Conservation (phyloP, 441 rosid species). For the Iberis amara region DNA sequence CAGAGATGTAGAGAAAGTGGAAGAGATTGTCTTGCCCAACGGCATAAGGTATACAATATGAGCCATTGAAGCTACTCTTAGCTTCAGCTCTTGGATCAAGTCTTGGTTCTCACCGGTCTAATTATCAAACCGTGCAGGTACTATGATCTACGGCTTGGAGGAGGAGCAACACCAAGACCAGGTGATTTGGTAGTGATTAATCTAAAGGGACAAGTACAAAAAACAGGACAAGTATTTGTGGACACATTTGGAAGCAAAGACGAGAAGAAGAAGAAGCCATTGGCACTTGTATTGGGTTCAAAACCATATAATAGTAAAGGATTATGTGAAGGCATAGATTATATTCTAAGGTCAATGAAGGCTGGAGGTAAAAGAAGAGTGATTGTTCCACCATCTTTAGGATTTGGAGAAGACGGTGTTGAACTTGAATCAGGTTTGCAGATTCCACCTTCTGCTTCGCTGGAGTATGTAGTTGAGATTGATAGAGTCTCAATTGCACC, state of each 20-base stretch:
- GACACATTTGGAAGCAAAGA: conserved; percentile 48
- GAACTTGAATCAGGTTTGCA: conserved; percentile 55
- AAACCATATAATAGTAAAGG: conserved; percentile 75
- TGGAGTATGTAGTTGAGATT: conserved; percentile 68
- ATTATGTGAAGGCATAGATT: conserved; percentile 71
- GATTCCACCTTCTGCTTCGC: conserved; percentile 48
- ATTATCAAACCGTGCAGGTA: conserved; percentile 40
- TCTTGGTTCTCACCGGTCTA: neutral
- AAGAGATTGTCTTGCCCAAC: conserved; percentile 65
- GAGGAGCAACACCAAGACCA: conserved; percentile 59
- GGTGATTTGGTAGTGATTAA: conserved; percentile 80
- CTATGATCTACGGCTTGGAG: conserved; percentile 65
- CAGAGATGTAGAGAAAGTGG: conserved; percentile 63
- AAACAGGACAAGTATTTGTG: conserved; percentile 52
- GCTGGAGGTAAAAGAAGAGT: conserved; percentile 76
- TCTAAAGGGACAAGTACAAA: conserved; percentile 56
- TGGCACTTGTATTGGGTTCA: conserved; percentile 65
- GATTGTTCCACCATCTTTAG: conserved; percentile 54
- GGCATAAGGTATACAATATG: conserved; percentile 50
- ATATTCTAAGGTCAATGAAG: conserved; percentile 56
- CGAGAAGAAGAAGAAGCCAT: conserved; percentile 36
- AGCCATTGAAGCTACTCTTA: neutral
- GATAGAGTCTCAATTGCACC: conserved; percentile 83
- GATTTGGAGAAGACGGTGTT: conserved; percentile 66
- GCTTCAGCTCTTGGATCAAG: conserved; percentile 4